Conservation (phyloP, 1,139 yeast genomes). For the Candida pseudoviswanathii region DNA sequence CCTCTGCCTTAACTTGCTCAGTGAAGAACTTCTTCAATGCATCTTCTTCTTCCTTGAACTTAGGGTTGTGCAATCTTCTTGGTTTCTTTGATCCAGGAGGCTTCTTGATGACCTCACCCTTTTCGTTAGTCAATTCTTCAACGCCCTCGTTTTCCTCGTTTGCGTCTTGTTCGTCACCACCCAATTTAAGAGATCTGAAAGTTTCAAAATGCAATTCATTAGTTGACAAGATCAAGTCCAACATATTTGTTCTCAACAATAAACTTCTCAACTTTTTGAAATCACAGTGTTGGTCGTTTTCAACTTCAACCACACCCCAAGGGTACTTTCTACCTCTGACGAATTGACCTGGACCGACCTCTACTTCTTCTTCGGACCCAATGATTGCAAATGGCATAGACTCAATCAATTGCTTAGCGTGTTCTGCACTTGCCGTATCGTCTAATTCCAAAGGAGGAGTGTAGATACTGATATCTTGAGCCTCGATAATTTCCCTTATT, state of each 20-base stretch:
- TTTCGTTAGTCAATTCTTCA: constrained; percentile 33
- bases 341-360: constrained; percentile 70
- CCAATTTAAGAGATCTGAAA: constrained; percentile 81
- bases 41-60: constrained; percentile 94
- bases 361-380: constrained; percentile 88
- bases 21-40: constrained; percentile 92
- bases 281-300: constrained; percentile 94
- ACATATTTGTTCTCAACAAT: constrained; percentile 87
- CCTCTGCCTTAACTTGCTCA: constrained; percentile 97
- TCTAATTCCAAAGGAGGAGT: constrained; percentile 81
- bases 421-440: constrained; percentile 76
- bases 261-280: constrained; percentile 89
- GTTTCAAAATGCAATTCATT: constrained; percentile 91
- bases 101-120: constrained; percentile 38
- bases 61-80: constrained; percentile 74
- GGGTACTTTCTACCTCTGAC: constrained; percentile 93
- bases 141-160: constrained; percentile 26
- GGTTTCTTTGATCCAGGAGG: constrained; percentile 42
- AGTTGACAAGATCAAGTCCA: constrained; percentile 86
- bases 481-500: constrained; percentile 87
- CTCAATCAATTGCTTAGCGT: constrained; percentile 80
- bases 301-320: constrained; percentile 98
- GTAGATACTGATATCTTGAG: constrained; percentile 88
- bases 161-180: constrained; percentile 50
- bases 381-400: constrained; percentile 93